Conservation (phyloP, 331 rosid species). For the Acacia pycnantha region DNA sequence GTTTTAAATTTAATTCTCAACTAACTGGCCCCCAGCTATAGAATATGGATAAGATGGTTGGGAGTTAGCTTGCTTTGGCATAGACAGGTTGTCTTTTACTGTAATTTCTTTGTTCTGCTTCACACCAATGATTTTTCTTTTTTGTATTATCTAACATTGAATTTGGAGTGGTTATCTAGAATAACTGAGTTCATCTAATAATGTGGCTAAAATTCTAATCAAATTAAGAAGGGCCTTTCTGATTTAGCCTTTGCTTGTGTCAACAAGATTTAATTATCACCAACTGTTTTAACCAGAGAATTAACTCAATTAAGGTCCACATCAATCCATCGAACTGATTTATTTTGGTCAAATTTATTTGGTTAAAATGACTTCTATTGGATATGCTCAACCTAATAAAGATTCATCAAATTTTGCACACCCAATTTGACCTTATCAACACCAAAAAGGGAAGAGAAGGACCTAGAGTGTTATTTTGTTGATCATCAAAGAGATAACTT, state of each 20-base stretch:
- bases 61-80: constrained; percentile 5
- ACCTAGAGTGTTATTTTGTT: constrained; percentile 17
- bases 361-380: background rate
- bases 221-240: background rate
- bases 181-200: background rate
- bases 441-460: background rate
- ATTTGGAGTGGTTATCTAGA: background rate
- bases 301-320: background rate
- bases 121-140: background rate
- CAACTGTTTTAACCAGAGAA: background rate
- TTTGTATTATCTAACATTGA: background rate
- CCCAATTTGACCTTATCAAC: background rate
- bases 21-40: background rate
- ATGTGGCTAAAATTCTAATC: background rate
- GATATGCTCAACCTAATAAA: background rate
- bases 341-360: background rate
- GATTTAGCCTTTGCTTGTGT: background rate
- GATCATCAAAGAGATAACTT: constrained; percentile 12
- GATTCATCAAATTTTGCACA: background rate
- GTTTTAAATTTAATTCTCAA: background rate
- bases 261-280: background rate
- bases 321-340: background rate
- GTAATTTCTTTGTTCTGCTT: background rate
- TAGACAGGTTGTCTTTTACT: constrained; percentile 13
- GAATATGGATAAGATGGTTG: background rate